Evolutionary conservation across 2,329 filamentous ascomycete species (phyloP), one percentile per base, ranked within the genome.

Genomic region (Thielaviopsis cerberus): DNA sequence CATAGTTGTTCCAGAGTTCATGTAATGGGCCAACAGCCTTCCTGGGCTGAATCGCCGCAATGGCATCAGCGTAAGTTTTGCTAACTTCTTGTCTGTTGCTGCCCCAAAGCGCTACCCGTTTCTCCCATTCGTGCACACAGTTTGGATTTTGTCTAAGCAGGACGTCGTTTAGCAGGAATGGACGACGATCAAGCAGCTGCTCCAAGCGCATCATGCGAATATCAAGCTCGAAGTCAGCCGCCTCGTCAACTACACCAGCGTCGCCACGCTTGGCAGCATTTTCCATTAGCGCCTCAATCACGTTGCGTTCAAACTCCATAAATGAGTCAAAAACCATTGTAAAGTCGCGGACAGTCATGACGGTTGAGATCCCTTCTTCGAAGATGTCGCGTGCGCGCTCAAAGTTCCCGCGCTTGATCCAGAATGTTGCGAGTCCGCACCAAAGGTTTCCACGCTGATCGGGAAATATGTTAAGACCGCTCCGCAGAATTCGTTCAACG

Each of bases 301-400:
- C 85, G 0, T 90, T 91, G 71, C 98, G 94, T 69, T 98, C 92
- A 62, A 96, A 96, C 70, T 98, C 92, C 30, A 87, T 84, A 66
- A 97, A 98, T 0, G 90, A 86, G 69, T 98, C 92, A 65, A 98
- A 98, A 52, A 97, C 85, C 58, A 97, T 80, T 0, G 90, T 94
- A 67, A 98, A 98, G 71, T 98, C 92, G 58, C 92, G 84, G 51
- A 98, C 90, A 1, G 92, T 98, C 91, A 97, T 97, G 62, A 96
- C 94, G 1, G 91, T 97, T 11, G 88, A 95, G 63, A 97, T 88
- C 51, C 88, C 94, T 70, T 97, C 90, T 70, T 98, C 92, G 63
- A 95, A 97, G 3, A 94, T 78, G 69, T 98, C 92, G 63, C 94
- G 78, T 15, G 92, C 90, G 61, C 85, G 84, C 71, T 97, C 94